Percentiles rank a stretch among this genome's conserved stretches.
Evolutionary conservation across 768 basidiomycete genomes (phyloP).

Genomic region (Kwoniella botswanensis): DNA sequence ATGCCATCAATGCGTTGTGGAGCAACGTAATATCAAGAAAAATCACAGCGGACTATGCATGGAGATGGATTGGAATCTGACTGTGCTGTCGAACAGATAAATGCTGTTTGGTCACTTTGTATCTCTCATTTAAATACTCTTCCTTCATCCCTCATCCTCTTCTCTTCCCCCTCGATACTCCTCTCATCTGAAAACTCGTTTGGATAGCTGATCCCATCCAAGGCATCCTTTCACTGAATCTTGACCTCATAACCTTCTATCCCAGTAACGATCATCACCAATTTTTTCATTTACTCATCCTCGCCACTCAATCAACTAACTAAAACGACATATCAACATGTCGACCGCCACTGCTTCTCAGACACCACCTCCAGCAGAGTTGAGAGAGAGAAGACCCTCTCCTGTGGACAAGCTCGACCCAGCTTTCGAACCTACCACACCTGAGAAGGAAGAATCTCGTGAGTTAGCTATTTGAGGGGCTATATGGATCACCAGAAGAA

Average conservation of each 20-base stretch:
- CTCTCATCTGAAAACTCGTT: background rate
- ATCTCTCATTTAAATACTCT: slow-evolving; percentile 7
- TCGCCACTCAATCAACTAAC: slow-evolving; percentile 7
- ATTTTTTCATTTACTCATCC: background rate
- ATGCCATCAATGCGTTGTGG: background rate
- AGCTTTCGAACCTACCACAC: slow-evolving; percentile 52
- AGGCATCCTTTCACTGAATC: slow-evolving; percentile 8
- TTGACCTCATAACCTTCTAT: background rate
- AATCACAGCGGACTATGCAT: background rate
- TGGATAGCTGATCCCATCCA: background rate
- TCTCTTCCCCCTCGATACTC: background rate
- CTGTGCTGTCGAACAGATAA: background rate
- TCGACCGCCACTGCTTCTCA: slow-evolving; percentile 17
- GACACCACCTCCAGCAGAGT: slow-evolving; percentile 25
- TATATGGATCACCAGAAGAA: background rate
- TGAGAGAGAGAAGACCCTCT: slow-evolving; percentile 32
- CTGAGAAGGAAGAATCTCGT: slow-evolving; percentile 19
- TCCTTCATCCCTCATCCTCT: slow-evolving; percentile 6
- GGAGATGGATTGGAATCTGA: slow-evolving; percentile 1
- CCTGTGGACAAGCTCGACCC: slow-evolving; percentile 45
- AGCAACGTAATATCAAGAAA: slow-evolving; percentile 5
- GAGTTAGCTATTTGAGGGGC: background rate
- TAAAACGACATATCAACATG: slow-evolving; percentile 9
- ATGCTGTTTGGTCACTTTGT: background rate
- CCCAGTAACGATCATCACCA: background rate